phyloP scores from a whole-genome alignment of 129 eudicot species.

The Flaveria brownii region DNA sequence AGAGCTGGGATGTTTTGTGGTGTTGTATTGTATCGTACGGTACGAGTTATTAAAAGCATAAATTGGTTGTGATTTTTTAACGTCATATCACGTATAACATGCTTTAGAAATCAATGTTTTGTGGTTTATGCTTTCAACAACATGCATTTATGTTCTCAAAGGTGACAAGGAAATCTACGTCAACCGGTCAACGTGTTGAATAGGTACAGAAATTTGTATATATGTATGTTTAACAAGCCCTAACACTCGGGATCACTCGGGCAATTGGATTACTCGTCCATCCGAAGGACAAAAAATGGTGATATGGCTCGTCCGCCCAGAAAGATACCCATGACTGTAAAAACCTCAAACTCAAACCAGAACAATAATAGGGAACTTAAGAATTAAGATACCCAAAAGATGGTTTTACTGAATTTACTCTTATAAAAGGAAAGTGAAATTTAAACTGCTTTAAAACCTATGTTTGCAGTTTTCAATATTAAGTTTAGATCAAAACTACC shows the following conservation, averaged over 20 bases:
- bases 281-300: too few species aligned
- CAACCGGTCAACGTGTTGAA: neutral
- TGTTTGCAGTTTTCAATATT: neutral
- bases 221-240: neutral
- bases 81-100: neutral
- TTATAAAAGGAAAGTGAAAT: too few species aligned
- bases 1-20: slow-evolving; percentile 20
- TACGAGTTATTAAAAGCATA: neutral
- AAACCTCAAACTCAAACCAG: too few species aligned
- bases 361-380: too few species aligned
- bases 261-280: too few species aligned
- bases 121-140: neutral
- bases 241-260: too few species aligned
- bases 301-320: too few species aligned
- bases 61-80: neutral
- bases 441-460: too few species aligned
- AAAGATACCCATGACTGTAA: too few species aligned
- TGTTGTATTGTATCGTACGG: slow-evolving; percentile 1
- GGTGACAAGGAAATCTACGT: neutral
- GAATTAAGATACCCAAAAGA: too few species aligned
- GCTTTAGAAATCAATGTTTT: neutral
- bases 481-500: slow-evolving; percentile 33
- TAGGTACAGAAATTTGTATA: neutral
- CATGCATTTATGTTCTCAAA: neutral
- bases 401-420: too few species aligned